Evolutionary conservation across 2,329 filamentous ascomycete species (phyloP).

Genomic region (Macroventuria anomochaeta): DNA sequence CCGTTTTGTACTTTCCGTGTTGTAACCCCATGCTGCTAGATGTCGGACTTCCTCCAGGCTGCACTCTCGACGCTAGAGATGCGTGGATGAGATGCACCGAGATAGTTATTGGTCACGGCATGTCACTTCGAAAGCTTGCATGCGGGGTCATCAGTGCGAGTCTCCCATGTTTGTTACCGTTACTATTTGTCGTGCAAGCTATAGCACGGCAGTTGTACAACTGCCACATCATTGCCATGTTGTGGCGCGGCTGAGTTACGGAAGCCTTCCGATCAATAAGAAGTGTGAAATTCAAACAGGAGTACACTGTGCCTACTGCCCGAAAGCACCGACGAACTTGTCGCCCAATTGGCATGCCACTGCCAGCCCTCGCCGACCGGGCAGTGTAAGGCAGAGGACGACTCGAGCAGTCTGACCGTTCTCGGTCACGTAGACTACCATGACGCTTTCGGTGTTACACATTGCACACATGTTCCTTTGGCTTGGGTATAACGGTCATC

Average conservation of each 20-base stretch:
- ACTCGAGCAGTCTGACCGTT: slow-evolving; percentile 3
- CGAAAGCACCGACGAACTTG: too few relatives aligned
- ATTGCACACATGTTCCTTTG: neutral
- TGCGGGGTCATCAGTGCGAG: neutral
- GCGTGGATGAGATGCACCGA: neutral
- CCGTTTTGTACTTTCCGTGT: neutral
- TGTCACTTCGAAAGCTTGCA: too few relatives aligned
- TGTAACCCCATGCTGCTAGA: neutral
- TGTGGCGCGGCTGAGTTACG: neutral
- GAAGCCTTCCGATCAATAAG: neutral
- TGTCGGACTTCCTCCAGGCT: too few relatives aligned
- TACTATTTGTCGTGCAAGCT: neutral
- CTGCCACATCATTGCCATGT: neutral
- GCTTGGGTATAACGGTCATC: neutral
- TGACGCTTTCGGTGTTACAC: slow-evolving; percentile 4
- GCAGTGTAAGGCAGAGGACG: neutral
- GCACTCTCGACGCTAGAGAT: too few relatives aligned
- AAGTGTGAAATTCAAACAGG: slow-evolving; percentile 6
- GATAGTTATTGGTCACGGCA: neutral
- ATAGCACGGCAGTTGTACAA: neutral
- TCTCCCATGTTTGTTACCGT: neutral
- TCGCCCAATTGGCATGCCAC: neutral
- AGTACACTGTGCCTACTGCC: neutral
- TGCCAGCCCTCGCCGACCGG: neutral
- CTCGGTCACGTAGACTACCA: neutral